Evolutionary conservation across 441 rosid species (phyloP), one percentile per base, ranked within the genome.

Genomic region (Flueggea neowawraea): DNA sequence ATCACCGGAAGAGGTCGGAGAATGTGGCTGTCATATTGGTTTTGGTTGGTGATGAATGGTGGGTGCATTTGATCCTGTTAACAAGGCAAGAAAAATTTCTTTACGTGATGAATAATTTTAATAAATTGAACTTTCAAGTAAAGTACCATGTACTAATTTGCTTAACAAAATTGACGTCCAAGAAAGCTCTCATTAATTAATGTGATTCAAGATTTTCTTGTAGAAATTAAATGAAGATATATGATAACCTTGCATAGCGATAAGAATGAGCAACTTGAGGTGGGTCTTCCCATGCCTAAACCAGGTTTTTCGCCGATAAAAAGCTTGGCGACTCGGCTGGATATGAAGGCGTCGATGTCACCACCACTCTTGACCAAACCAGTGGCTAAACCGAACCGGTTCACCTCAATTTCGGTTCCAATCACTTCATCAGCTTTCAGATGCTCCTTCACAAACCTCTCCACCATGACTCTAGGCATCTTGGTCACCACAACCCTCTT

Each of bases 401-500:
- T 90, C 28, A 88, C 76, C 0, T 59, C 58, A 5, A 92, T 80
- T 62, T 92, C 89, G 4, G 81, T 75, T 12, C 96, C 98, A 0
- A 86, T 56, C 16, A 90, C 98, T 58, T 86, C 89, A 66, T 87
- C 86, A 7, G 86, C 95, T 22, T 83, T 63, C 62, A 92, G 72
- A 75, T 92, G 95, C 64, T 88, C 90, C 75, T 82, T 92, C 15
- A 57, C 86, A 49, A 89, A 92, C 72, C 79, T 83, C 79, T 84
- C 96, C 62, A 75, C 89, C 94, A 92, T 81, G 56, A 88, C 59
- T 65, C 88, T 75, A 2, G 98, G 98, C 73, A 68, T 86, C 69
- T 66, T 83, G 7, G 90, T 89, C 60, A 86, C 89, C 63, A 83
- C 85, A 50, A 89, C 87, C 71, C 88, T 75, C 66, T 32, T 87